These are phyloP conservation scores for Candida rishiriensis DNA, from an alignment of 805 yeast genomes.

Conservation along the genomic window DNA sequence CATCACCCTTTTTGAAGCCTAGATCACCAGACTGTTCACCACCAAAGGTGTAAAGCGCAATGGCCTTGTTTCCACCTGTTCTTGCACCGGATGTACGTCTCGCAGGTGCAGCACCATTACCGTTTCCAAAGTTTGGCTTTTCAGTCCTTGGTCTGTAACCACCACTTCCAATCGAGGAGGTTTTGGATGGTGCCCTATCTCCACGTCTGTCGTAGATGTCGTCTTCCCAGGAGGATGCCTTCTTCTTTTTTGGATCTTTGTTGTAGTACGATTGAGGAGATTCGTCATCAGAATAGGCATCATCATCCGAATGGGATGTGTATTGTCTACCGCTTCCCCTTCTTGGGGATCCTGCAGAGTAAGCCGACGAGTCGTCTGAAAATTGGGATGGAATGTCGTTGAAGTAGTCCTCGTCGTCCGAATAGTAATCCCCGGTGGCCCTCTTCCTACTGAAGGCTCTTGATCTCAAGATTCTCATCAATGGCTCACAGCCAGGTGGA, in stretches of 20 bases:
- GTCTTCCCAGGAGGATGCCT: slow-evolving; percentile 72
- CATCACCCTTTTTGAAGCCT: slow-evolving; percentile 91
- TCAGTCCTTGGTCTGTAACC: slow-evolving; percentile 29
- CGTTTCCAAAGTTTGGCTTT: slow-evolving; percentile 32
- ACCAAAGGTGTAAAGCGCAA: slow-evolving; percentile 81
- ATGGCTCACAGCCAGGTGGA: slow-evolving; percentile 85
- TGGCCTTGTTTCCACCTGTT: slow-evolving; percentile 58
- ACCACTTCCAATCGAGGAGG: slow-evolving; percentile 27
- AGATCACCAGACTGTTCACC: slow-evolving; percentile 95
- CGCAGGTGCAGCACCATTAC: slow-evolving; percentile 28
- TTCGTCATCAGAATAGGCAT: slow-evolving; percentile 37
- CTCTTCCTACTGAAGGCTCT: slow-evolving; percentile 62
- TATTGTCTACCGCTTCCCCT: slow-evolving; percentile 11
- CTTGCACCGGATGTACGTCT: slow-evolving; percentile 30
- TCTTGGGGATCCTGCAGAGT: slow-evolving; percentile 20
- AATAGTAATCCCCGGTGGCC: slow-evolving; percentile 43
- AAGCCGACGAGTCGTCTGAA: slow-evolving; percentile 46
- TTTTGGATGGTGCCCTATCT: slow-evolving; percentile 18
- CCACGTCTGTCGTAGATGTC: slow-evolving; percentile 64
- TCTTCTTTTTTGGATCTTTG: slow-evolving; percentile 13
- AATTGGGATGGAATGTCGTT: slow-evolving; percentile 72
- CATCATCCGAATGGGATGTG: slow-evolving; percentile 24
- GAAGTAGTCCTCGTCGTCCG: slow-evolving; percentile 61
- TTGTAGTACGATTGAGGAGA: slow-evolving; percentile 28
- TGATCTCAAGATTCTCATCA: slow-evolving; percentile 81